Base-by-base conservation (phyloP, 2,329 filamentous ascomycete genomes). In the Chaetomiaceae sp. region DNA sequence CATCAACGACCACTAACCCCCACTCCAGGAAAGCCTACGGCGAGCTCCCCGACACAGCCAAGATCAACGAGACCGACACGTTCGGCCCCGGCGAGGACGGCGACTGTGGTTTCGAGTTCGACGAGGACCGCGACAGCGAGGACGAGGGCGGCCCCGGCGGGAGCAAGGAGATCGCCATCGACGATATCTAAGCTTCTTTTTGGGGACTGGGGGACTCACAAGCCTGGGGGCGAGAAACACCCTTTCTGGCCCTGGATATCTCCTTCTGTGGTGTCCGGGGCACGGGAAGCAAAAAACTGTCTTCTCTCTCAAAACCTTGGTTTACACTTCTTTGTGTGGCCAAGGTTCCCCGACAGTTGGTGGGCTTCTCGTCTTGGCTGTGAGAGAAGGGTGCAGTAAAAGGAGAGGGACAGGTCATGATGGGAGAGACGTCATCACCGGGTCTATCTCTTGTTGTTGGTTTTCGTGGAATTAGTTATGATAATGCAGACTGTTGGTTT, bases 11-110 rank as follows among this genome's bases (percentile, higher is more conserved):
- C 4, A 37, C 22, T 36, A 44, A 46, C 53, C 25, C 27, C 43
- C 53, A n/a, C 4, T 42, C 33, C 20, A 64, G 62, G 68, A 97
- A 97, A 79, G 89, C 91, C 59, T 97, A 97, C 74, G 94, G 94
- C 72, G 94, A 99, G 75, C 81, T 99, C 57, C 94, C 94, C 64
- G 94, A 97, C 77, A 88, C 84, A 68, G 94, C 94, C 72, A 97
- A 97, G 87, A 99, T 99, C 84, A 99, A 99, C 84, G 94, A 99
- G 83, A 96, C 91, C 61, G 94, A 97, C 74, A 95, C 90, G 44
- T 95, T 87, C 68, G 84, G 89, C 68, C 89, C 91, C 73, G 89
- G 91, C 72, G 91, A 91, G 73, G 88, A 95, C 72, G 92, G 94
- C 73, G 90, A 96, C 68, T 90, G 88, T 77, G 94, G 94, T 76